Conservation (phyloP, 352 stramenopile species). For the Pythium periplocum region DNA sequence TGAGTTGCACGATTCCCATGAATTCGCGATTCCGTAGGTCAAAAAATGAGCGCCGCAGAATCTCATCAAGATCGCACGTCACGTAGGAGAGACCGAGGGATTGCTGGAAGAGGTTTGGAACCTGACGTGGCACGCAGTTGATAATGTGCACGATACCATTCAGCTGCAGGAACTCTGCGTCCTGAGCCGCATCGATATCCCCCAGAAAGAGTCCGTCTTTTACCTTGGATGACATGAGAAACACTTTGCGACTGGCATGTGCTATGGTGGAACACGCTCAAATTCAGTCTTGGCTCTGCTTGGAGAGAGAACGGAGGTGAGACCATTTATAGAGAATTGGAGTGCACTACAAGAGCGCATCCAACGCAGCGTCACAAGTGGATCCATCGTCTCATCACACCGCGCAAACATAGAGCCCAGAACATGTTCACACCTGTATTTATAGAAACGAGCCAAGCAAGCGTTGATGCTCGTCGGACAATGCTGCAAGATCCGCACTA, state of each 20-base stretch:
- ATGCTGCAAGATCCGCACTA: slow-evolving; percentile 26
- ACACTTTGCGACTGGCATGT: no score
- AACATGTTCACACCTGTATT: slow-evolving; percentile 11
- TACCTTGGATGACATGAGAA: slow-evolving; percentile 89
- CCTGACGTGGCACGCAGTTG: slow-evolving; percentile 87
- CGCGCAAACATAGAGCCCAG: no score
- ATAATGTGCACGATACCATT: slow-evolving; percentile 91
- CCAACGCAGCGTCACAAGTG: background rate
- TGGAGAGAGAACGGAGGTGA: no score
- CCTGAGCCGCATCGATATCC: slow-evolving; percentile 89
- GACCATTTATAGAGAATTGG: no score
- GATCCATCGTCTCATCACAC: slow-evolving; percentile 3
- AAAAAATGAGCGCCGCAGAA: slow-evolving; percentile 63
- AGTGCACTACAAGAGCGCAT: background rate
- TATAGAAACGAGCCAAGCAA: slow-evolving; percentile 66
- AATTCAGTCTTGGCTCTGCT: no score
- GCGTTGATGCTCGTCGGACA: slow-evolving; percentile 28
- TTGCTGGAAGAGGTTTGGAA: slow-evolving; percentile 90
- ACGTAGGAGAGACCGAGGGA: slow-evolving; percentile 82
- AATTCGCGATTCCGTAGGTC: slow-evolving; percentile 85
- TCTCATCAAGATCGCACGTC: slow-evolving; percentile 61
- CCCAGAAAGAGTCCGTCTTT: slow-evolving; percentile 94
- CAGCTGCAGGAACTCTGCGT: slow-evolving; percentile 90
- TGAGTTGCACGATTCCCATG: slow-evolving; percentile 69
- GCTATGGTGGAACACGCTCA: no score